Base-by-base conservation (phyloP, 2,329 filamentous ascomycete species). In the Colletotrichum orbiculare region DNA sequence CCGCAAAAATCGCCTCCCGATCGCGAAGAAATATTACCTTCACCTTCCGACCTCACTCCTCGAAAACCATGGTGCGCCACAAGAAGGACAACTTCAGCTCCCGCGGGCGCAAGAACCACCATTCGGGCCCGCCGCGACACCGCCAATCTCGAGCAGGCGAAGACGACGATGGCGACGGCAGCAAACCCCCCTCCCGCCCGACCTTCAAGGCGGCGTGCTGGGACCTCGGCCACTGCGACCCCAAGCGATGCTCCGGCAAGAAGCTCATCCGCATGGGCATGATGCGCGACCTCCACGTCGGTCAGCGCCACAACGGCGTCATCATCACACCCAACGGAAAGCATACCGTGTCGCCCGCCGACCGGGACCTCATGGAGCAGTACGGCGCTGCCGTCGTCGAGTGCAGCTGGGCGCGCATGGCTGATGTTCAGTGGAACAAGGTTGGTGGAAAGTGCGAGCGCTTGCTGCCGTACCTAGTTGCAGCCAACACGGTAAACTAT, bases 161-260 rank as follows among this genome's bases (percentile, higher is more conserved):
- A 58, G 71, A 71, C 70, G 69, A 77, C 68, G 72, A 79, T 58
- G 73, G 56, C 48, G 52, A 66, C 17, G 59, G 39, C 55, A 54
- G 63, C 42, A 57, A 65, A 39, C 54, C 70, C 50, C 67, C 72
- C 59, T 66, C 73, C 53, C 86, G 72, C 69, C 89, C 80, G 43
- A 74, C 81, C 25, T 97, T 94, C 86, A 97, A 96, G 80, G 95
- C 96, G 53, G 96, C 95, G 64, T 97, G 95, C 77, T 99, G 96
- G 96, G 96, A 99, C 74, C 85, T 99, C 39, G 95, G 94, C 67
- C 96, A 99, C 81, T 99, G 96, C 82, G 96, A 99, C 74, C 93
- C 95, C 8, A 98, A 97, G 78, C 86, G 95, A 71, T 99, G 96
- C 80, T 97, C 94, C 0, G 96, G 96, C 38, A 99, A 99, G 82